Evolutionary conservation across 2,329 filamentous ascomycete genomes (phyloP).

Genomic region (Catunica adiposa): DNA sequence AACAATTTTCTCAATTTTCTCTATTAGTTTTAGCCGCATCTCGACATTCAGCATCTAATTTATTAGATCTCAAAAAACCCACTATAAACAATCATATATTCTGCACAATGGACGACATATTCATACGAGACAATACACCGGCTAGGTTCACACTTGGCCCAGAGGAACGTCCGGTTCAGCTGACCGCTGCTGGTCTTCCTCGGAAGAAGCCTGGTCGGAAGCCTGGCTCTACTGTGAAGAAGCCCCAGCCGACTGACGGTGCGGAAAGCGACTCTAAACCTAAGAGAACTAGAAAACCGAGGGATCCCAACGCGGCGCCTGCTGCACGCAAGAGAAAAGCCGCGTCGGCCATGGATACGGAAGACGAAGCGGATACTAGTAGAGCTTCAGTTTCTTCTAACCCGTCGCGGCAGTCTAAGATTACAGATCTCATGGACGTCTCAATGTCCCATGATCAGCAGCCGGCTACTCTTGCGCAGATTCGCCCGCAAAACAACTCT

Average conservation of each 20-base stretch:
- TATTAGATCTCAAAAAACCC: no score
- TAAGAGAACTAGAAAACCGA: slow-evolving; percentile 33
- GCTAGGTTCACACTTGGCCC: slow-evolving; percentile 19
- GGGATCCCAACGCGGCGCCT: slow-evolving; percentile 41
- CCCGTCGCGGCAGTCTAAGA: slow-evolving; percentile 23
- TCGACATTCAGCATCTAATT: slow-evolving; percentile 15
- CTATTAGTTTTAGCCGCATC: not conserved
- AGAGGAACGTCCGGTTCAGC: slow-evolving; percentile 28
- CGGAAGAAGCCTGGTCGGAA: slow-evolving; percentile 50
- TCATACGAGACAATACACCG: slow-evolving; percentile 24
- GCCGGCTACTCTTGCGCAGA: not conserved
- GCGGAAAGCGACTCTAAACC: slow-evolving; percentile 28
- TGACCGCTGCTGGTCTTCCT: slow-evolving; percentile 41
- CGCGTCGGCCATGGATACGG: slow-evolving; percentile 24
- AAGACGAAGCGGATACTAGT: slow-evolving; percentile 23
- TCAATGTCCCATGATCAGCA: slow-evolving; percentile 16
- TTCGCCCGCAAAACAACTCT: slow-evolving; percentile 17
- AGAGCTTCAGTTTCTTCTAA: slow-evolving; percentile 21
- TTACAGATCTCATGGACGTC: slow-evolving; percentile 24
- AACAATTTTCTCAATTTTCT: not conserved
- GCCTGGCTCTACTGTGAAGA: slow-evolving; percentile 38
- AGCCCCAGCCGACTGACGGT: slow-evolving; percentile 23
- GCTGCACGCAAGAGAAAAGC: slow-evolving; percentile 39
- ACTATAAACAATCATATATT: no score
- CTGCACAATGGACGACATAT: slow-evolving; percentile 27